These are phyloP conservation scores for Desmodesmus armatus DNA, from an alignment of 139 green algal genomes.

Conservation along the genomic window DNA sequence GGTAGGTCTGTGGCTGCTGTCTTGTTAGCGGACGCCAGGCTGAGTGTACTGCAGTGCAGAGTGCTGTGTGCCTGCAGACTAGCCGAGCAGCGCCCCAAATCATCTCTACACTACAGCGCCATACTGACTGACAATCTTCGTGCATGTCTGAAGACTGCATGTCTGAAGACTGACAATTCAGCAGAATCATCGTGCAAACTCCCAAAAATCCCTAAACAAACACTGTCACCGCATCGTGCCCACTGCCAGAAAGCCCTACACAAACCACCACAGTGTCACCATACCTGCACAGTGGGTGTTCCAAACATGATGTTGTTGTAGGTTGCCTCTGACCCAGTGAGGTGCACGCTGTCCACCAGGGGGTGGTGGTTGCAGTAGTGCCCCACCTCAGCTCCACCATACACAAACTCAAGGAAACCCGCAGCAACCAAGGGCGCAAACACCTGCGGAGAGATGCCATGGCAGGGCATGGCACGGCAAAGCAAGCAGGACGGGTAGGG, in stretches of 20 bases:
- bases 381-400: slow-evolving; percentile 75
- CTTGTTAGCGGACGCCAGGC: no score
- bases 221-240: not conserved
- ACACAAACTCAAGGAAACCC: slow-evolving; percentile 79
- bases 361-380: slow-evolving; percentile 65
- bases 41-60: no score
- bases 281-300: no score
- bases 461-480: not conserved
- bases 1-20: no score
- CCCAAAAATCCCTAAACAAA: no score
- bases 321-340: slow-evolving; percentile 82
- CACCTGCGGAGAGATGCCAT: slow-evolving; percentile 18
- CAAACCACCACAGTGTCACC: not conserved
- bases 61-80: no score
- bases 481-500: not conserved
- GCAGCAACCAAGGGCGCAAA: slow-evolving; percentile 74
- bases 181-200: no score
- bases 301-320: slow-evolving; percentile 88
- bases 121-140: no score
- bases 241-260: not conserved
- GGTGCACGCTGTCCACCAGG: slow-evolving; percentile 70
- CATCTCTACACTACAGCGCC: no score
- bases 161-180: no score
- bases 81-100: no score
- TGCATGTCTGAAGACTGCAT: no score